Evolutionary conservation across 139 green algal species (phyloP).

Genomic region (Coccomyxa sp.): DNA sequence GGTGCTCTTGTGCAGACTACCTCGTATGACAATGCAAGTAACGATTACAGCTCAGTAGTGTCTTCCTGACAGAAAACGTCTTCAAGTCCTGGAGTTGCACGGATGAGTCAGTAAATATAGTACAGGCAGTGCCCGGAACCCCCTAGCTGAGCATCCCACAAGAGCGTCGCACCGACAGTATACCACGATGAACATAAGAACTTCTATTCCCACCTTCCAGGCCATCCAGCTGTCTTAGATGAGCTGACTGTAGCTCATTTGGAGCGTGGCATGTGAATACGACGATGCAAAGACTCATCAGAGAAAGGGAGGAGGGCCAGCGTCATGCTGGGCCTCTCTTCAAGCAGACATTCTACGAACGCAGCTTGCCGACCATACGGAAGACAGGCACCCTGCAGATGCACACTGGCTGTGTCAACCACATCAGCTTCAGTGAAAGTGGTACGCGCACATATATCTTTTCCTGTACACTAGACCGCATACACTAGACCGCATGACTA

Average conservation of each 20-base stretch:
- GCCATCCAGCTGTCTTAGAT: background rate
- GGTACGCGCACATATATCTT: too few relatives aligned
- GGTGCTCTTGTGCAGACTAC: too few relatives aligned
- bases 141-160: background rate
- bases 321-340: background rate
- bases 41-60: too few relatives aligned
- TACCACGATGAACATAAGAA: background rate
- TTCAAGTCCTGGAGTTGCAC: background rate
- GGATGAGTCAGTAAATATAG: background rate
- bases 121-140: background rate
- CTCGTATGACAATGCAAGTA: too few relatives aligned
- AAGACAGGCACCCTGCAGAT: background rate
- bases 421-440: constrained; percentile 5
- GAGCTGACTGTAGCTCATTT: background rate
- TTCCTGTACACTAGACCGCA: background rate
- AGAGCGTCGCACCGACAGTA: background rate
- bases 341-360: background rate
- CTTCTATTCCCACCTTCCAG: too few relatives aligned
- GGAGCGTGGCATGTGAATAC: background rate
- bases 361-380: background rate
- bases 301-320: background rate
- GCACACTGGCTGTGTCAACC: constrained; percentile 7
- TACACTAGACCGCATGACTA: background rate
- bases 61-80: too few relatives aligned
- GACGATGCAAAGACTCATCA: background rate